phyloP scores from a whole-genome alignment of 2,329 filamentous ascomycete genomes.

The Neophaeococcomyces mojaviensis region DNA sequence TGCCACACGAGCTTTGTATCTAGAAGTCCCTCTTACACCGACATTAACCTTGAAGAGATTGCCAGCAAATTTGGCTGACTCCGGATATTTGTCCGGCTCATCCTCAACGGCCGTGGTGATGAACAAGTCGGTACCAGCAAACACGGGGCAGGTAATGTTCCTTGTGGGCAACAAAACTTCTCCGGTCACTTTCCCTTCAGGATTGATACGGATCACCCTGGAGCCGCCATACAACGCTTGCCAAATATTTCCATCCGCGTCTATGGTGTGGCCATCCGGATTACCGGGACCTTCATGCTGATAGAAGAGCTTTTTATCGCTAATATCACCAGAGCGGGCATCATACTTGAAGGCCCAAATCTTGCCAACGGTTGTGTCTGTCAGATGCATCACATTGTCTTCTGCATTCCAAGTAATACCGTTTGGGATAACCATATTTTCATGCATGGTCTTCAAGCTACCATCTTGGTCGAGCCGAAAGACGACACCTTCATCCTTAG shows the following conservation, averaged over 20 bases:
- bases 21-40: constrained; percentile 47
- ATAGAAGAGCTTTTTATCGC: constrained; percentile 66
- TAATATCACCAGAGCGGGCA: constrained; percentile 53
- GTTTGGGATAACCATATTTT: constrained; percentile 71
- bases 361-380: constrained; percentile 63
- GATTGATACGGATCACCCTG: constrained; percentile 66
- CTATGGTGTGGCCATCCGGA: constrained; percentile 79
- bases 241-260: constrained; percentile 82
- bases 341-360: constrained; percentile 73
- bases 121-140: constrained; percentile 66
- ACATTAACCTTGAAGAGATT: constrained; percentile 44
- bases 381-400: constrained; percentile 70
- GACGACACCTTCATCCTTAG: constrained; percentile 54
- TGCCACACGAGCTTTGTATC: constrained; percentile 56
- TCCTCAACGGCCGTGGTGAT: constrained; percentile 72
- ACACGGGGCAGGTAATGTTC: constrained; percentile 73
- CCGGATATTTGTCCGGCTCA: constrained; percentile 54
- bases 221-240: constrained; percentile 74
- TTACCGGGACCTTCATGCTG: constrained; percentile 55
- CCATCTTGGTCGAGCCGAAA: constrained; percentile 62
- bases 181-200: constrained; percentile 62
- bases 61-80: constrained; percentile 59
- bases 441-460: constrained; percentile 52
- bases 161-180: constrained; percentile 68
- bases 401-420: constrained; percentile 72